Conservation (phyloP, 2,329 filamentous ascomycete species). For the Tricladium varicosporioides region DNA sequence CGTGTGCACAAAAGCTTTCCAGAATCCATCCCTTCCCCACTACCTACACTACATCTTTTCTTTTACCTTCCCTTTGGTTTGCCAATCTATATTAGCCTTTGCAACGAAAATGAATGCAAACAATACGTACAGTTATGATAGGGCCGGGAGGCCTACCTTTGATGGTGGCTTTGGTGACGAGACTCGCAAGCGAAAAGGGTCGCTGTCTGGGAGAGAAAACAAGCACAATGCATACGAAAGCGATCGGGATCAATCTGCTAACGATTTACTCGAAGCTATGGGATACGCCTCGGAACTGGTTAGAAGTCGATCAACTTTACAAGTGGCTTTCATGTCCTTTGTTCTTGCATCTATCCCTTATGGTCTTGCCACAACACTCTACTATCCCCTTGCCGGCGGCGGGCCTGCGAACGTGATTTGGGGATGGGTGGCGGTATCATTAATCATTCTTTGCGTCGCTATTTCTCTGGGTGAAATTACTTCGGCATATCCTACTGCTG, state of each 20-base stretch:
- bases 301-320: conserved; percentile 64
- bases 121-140: too few species aligned
- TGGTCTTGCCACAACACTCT: conserved; percentile 60
- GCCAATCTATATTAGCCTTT: too few species aligned
- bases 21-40: too few species aligned
- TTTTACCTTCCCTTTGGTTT: too few species aligned
- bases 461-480: conserved; percentile 71
- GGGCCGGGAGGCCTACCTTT: too few species aligned
- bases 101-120: too few species aligned
- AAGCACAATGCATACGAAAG: too few species aligned
- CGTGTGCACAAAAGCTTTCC: too few species aligned
- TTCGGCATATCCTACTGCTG: conserved; percentile 69
- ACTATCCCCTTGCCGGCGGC: conserved; percentile 64
- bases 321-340: conserved; percentile 75
- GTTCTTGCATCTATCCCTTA: conserved; percentile 74
- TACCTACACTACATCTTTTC: too few species aligned
- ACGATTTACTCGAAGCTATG: conserved; percentile 60
- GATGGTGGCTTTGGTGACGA: too few species aligned
- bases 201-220: too few species aligned
- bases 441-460: conserved; percentile 69
- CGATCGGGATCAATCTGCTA: conserved; percentile 41
- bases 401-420: conserved; percentile 70
- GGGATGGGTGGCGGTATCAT: conserved; percentile 68
- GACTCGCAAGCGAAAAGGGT: too few species aligned
- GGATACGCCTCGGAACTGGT: conserved; percentile 66